A percentile compares a stretch with the other conserved stretches of the same genome.
phyloP scores from a whole-genome alignment of 1,284 basidiomycete genomes.

The Peniophora sp. region DNA sequence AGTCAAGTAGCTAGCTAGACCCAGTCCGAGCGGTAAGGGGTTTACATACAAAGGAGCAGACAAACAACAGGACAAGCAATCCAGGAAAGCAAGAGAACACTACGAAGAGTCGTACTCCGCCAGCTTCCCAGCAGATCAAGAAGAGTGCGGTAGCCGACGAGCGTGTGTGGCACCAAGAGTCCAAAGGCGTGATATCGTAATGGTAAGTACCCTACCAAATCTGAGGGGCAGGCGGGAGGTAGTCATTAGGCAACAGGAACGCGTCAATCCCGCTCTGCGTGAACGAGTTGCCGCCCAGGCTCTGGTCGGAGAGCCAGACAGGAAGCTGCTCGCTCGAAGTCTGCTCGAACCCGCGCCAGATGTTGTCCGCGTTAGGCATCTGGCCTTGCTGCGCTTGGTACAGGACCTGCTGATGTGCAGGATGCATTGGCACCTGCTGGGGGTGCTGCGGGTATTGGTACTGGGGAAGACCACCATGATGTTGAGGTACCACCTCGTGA shows the following conservation, averaged over 20 bases:
- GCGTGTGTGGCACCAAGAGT: not conserved
- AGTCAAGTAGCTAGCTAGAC: too few species aligned
- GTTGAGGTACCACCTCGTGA: not conserved
- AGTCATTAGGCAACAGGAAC: constrained; percentile 69
- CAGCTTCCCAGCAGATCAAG: not conserved
- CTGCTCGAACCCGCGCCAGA: constrained; percentile 66
- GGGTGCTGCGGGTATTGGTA: constrained; percentile 9
- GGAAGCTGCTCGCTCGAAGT: constrained; percentile 68
- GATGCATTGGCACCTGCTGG: constrained; percentile 11
- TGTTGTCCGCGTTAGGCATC: constrained; percentile 55
- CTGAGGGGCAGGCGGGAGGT: constrained; percentile 58
- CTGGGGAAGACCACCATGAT: not conserved
- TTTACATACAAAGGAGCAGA: too few species aligned
- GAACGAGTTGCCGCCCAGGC: constrained; percentile 64
- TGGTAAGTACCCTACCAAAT: constrained; percentile 46
- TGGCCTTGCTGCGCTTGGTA: constrained; percentile 25
- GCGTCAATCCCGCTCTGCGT: constrained; percentile 77
- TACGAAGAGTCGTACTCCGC: not conserved
- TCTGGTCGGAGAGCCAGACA: constrained; percentile 78
- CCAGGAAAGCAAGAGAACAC: constrained; percentile 2
- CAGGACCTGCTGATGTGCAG: constrained; percentile 16
- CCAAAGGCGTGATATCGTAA: too few species aligned
- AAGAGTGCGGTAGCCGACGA: not conserved
- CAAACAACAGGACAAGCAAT: too few species aligned
- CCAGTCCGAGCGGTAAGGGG: too few species aligned